Evolutionary conservation across 306 rosid genomes (phyloP), one percentile per base, ranked within the genome.

Genomic region (Hippophae rhamnoides): DNA sequence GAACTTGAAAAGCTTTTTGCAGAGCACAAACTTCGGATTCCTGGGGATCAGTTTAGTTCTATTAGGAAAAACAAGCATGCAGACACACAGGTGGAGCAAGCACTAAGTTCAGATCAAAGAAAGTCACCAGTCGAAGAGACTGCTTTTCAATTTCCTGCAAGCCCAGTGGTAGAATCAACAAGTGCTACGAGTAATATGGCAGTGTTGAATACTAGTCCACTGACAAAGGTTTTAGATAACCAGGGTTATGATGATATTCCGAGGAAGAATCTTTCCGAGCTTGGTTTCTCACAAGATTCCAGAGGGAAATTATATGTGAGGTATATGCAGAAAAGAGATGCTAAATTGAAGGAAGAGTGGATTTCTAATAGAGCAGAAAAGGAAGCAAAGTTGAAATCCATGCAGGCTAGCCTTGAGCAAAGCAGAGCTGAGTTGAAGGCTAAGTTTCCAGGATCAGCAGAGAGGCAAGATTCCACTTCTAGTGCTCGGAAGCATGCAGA

Each of bases 1-100:
- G 99, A 93, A 68, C 94, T 93, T 54, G 99, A 93, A 74, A 89
- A 78, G 85, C 95, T 93, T 68, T 93, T 84, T 71, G 99, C 97
- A 13, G 97, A 86, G 76, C 99, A 89, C 82, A 89, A 93, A 70
- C 88, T 88, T 60, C 84, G 96, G 72, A 84, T 84, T 78, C 99
- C 99, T 8, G 95, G 83, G 58, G 93, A 87, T 31, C 90, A 85
- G 65, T 81, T 89, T 53, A 72, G 82, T 75, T 76, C 87, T 75
- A 84, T 81, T 0, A 40, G 87, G 64, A 85, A 87, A 69, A 80
- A 51, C 55, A 93, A 85, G 72, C 78, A 77, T 6, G 66, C 62
- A 3, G 85, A 90, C 42, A 62, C 67, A 53, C 84, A 74, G 67
- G 69, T 68, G 10, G 95, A 85, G 57, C 80, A 70, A 64, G 70